A percentile compares a stretch with the other conserved stretches of the same genome.
phyloP scores from a whole-genome alignment of 495 filamentous ascomycete genomes.

The Daldinia concentrica region DNA sequence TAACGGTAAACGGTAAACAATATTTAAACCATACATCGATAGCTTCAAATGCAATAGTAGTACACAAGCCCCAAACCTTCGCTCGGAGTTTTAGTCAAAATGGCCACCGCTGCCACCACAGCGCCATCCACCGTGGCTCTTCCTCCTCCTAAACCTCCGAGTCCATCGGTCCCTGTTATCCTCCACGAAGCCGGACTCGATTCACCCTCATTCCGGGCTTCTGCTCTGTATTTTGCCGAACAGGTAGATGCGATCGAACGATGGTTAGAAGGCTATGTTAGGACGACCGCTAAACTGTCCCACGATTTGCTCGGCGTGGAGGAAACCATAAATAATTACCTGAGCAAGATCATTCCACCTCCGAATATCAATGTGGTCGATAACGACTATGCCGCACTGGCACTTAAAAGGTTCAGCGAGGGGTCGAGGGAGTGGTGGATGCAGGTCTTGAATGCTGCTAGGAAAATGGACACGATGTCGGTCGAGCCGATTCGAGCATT shows the following conservation, averaged over 20 bases:
- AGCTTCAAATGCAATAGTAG: constrained; percentile 31
- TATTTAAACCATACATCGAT: constrained; percentile 1
- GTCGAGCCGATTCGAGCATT: constrained; percentile 84
- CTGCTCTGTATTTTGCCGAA: constrained; percentile 86
- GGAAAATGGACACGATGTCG: constrained; percentile 76
- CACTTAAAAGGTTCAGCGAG: constrained; percentile 84
- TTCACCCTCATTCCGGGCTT: constrained; percentile 92
- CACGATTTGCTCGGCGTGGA: constrained; percentile 78
- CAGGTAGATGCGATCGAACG: constrained; percentile 90
- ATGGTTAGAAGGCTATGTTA: constrained; percentile 91
- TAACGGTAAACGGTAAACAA: constrained; percentile 6
- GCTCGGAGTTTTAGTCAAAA: constrained; percentile 23
- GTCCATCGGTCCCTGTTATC: constrained; percentile 73
- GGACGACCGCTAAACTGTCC: constrained; percentile 77
- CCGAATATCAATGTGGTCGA: constrained; percentile 73
- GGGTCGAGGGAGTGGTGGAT: constrained; percentile 87
- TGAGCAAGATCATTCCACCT: constrained; percentile 76
- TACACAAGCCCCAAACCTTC: constrained; percentile 8
- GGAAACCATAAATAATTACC: constrained; percentile 73
- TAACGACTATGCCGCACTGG: constrained; percentile 91
- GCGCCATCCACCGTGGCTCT: constrained; percentile 24
- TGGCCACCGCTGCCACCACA: constrained; percentile 28
- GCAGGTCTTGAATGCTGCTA: constrained; percentile 72
- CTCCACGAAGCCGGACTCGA: constrained; percentile 96
- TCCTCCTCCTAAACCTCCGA: constrained; percentile 42